A percentile compares a stretch with the other conserved stretches of the same genome.
phyloP scores from a whole-genome alignment of 1,139 yeast genomes.

The Suhomyces taliae region DNA sequence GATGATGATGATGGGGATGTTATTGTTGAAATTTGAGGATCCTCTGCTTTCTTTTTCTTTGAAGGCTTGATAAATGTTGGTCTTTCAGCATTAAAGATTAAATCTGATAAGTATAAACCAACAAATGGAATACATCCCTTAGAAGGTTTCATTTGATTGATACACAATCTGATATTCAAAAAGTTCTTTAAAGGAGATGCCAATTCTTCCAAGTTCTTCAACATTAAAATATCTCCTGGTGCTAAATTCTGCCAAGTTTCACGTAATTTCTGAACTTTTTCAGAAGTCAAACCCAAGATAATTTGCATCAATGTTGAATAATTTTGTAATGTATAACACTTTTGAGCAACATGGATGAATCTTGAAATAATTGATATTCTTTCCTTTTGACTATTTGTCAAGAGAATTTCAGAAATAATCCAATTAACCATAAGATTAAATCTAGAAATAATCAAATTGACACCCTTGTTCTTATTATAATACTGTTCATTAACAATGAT shows the following conservation, averaged over 20 bases:
- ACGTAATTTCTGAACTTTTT: constrained; percentile 57
- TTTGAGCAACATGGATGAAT: constrained; percentile 82
- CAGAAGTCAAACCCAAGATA: constrained; percentile 77
- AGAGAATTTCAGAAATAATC: constrained; percentile 83
- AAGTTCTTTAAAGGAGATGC: constrained; percentile 70
- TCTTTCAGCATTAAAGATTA: constrained; percentile 77
- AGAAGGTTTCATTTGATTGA: constrained; percentile 63
- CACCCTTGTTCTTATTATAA: constrained; percentile 57
- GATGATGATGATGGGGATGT: constrained; percentile 8
- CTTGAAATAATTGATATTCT: constrained; percentile 70
- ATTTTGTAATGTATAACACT: constrained; percentile 72
- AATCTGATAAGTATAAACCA: constrained; percentile 80
- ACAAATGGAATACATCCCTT: constrained; percentile 88
- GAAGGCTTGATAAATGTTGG: constrained; percentile 40
- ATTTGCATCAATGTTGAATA: constrained; percentile 87
- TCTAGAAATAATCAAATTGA: constrained; percentile 81
- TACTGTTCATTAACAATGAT: constrained; percentile 63
- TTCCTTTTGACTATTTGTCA: constrained; percentile 60
- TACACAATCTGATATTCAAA: constrained; percentile 58
- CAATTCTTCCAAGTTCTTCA: constrained; percentile 63
- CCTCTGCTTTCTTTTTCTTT: constrained; percentile 2
- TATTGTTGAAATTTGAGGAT: background rate
- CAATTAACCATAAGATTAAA: constrained; percentile 89
- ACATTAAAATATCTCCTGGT: constrained; percentile 58
- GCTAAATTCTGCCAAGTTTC: constrained; percentile 73